phyloP scores from a whole-genome alignment of 306 rosid species.

The Gillenia trifoliata region DNA sequence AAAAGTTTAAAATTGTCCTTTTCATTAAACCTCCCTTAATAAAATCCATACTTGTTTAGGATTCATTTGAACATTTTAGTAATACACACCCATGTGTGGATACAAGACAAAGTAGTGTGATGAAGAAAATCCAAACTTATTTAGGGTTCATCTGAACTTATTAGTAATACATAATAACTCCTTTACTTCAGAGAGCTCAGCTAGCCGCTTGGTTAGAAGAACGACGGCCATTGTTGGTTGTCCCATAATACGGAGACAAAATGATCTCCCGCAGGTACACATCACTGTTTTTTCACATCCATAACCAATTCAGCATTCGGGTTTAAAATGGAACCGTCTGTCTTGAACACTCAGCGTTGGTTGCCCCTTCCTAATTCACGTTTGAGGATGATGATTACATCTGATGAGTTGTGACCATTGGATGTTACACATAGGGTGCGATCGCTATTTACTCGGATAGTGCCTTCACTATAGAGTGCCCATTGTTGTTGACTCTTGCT shows the following conservation, averaged over 20 bases:
- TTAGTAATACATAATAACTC: too few species aligned
- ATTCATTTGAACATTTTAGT: too few species aligned
- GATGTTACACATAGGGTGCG: not conserved
- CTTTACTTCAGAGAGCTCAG: too few species aligned
- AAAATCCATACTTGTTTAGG: too few species aligned
- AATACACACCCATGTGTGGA: too few species aligned
- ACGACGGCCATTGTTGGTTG: not conserved
- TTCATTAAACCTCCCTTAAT: too few species aligned
- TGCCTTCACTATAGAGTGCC: slow-evolving; percentile 7
- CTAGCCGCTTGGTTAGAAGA: not conserved
- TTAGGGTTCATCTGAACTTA: too few species aligned
- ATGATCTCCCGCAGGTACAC: not conserved
- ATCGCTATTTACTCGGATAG: not conserved
- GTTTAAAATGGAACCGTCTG: not conserved
- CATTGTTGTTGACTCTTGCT: not conserved
- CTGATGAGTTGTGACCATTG: not conserved
- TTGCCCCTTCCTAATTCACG: not conserved
- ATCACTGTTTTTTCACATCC: not conserved
- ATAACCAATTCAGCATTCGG: not conserved
- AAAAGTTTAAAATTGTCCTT: too few species aligned
- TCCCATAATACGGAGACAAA: not conserved
- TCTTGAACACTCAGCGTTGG: not conserved
- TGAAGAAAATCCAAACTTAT: too few species aligned
- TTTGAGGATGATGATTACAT: not conserved
- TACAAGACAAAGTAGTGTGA: too few species aligned